Conservation (phyloP, 768 basidiomycete genomes). For the Suillus subluteus region DNA sequence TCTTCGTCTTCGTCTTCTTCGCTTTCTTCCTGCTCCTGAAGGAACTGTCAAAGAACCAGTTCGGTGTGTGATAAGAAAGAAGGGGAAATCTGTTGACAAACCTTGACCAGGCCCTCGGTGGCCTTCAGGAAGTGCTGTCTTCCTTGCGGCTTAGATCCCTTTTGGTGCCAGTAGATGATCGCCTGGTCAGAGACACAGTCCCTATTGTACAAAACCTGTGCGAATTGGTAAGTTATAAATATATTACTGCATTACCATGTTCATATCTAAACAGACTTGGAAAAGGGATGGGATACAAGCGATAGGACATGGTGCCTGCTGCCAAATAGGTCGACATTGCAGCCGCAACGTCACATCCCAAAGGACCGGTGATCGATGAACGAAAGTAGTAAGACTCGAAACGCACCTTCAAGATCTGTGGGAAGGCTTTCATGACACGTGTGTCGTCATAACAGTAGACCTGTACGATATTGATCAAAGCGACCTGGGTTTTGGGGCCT, state of each 20-base stretch:
- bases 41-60: slow-evolving; percentile 64
- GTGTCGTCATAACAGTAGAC: slow-evolving; percentile 97
- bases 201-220: slow-evolving; percentile 89
- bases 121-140: slow-evolving; percentile 93
- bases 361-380: not conserved
- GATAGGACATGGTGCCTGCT: not conserved
- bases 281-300: not conserved
- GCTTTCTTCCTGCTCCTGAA: slow-evolving; percentile 85
- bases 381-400: not conserved
- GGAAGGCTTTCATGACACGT: slow-evolving; percentile 92
- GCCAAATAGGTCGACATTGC: not conserved
- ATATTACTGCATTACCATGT: not conserved
- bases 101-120: slow-evolving; percentile 89
- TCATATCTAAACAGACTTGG: not conserved
- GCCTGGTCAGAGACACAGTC: slow-evolving; percentile 96
- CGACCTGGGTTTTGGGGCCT: slow-evolving; percentile 88
- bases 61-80: slow-evolving; percentile 9
- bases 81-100: slow-evolving; percentile 30
- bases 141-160: slow-evolving; percentile 95
- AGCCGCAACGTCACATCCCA: slow-evolving; percentile 2
- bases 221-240: slow-evolving; percentile 18
- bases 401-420: slow-evolving; percentile 86
- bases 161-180: slow-evolving; percentile 97
- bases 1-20: slow-evolving; percentile 66
- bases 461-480: slow-evolving; percentile 94